Conservation (phyloP, 257 asterid genomes). For the Lycium ferocissimum region DNA sequence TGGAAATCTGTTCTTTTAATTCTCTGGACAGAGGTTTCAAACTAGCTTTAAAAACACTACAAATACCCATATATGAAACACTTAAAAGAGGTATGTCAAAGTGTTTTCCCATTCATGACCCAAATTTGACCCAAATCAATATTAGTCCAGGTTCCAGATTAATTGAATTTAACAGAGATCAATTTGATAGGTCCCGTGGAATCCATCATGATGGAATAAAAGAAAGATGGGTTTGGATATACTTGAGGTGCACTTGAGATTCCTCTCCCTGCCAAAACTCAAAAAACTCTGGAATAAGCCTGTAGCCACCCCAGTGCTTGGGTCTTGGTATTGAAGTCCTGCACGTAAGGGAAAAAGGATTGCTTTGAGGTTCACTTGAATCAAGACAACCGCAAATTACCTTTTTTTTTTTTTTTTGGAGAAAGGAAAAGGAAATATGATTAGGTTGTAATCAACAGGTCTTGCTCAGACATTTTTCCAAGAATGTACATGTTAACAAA, state of each 20-base stretch:
- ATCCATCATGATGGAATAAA: background rate
- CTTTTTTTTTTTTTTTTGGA: background rate
- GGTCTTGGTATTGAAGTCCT: slow-evolving; percentile 73
- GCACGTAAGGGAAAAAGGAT: slow-evolving; percentile 29
- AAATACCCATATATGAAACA: too few relatives aligned
- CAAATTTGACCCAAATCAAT: background rate
- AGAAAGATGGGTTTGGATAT: background rate
- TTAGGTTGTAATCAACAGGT: background rate
- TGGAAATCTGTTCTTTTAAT: too few relatives aligned
- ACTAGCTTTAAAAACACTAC: too few relatives aligned
- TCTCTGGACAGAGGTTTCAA: too few relatives aligned
- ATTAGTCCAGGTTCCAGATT: background rate
- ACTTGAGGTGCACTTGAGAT: slow-evolving; percentile 52
- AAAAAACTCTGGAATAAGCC: slow-evolving; percentile 72
- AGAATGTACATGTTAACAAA: background rate
- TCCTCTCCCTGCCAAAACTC: slow-evolving; percentile 95
- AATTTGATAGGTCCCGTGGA: background rate
- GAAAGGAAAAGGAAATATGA: slow-evolving; percentile 6
- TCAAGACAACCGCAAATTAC: background rate
- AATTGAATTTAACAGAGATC: background rate
- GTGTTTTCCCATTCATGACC: too few relatives aligned
- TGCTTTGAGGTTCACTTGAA: background rate
- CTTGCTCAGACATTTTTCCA: background rate
- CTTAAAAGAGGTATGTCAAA: too few relatives aligned
- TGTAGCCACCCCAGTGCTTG: slow-evolving; percentile 80